Evolutionary conservation across 495 filamentous ascomycete genomes (phyloP), one percentile per base, ranked within the genome.

Genomic region (Aspergillus cavernicola): DNA sequence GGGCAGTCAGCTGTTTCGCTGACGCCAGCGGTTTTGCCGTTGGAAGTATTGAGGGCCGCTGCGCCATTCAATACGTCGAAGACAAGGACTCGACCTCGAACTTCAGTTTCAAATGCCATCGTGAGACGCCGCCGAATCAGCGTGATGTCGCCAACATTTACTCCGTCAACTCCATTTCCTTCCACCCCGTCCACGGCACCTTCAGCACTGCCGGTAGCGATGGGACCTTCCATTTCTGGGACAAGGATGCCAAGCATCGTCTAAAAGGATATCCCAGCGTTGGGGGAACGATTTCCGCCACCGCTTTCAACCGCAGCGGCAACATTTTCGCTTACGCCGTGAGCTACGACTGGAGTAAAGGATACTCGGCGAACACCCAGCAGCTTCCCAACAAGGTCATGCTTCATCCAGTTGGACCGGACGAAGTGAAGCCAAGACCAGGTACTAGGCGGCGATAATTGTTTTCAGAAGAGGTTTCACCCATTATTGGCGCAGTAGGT

Each of bases 281-380:
- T 12, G 87, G 88, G 16, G 90, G 86, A 6, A 85, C 85, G 40
- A 91, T 97, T 67, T 82, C 85, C 11, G 82, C 85, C 31, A 88
- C 85, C 9, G 82, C 76, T 6, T 97, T 96, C 78, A 88, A 87
- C 65, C 71, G 80, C 41, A 82, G 72, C 45, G 92, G 90, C 41
- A 82, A 74, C 58, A 88, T 92, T 58, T 95, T 96, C 63, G 91
- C 90, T 15, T 97, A 96, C 62, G 86, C 90, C 6, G 81, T 95
- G 24, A 91, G 88, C 61, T 97, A 97, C 60, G 92, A 97, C 73
- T 97, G 92, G 92, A 88, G 86, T 64, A 95, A 95, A 69, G 92
- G 92, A 10, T 92, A 89, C 68, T 74, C 79, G 7, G 77, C 66
- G 24, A 92, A 93, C 66, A 89, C 66, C 24, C 83, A 79, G 18